These are phyloP conservation scores for Straminergon stramineum DNA, from an alignment of 225 moss, liverwort and hornwort species.

Conservation along the genomic window DNA sequence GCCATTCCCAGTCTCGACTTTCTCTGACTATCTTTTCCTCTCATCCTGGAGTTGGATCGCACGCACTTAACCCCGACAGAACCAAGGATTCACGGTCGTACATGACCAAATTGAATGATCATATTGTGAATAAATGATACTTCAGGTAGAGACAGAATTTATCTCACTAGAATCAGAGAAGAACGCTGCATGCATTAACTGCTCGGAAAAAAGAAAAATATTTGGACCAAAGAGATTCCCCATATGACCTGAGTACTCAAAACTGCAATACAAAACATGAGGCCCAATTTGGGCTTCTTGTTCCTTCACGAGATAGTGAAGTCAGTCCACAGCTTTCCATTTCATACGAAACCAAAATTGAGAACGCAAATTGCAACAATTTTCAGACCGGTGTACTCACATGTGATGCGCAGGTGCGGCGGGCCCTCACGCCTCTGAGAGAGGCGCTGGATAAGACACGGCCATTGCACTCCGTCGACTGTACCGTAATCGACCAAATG, in stretches of 20 bases:
- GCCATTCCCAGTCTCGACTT: neutral
- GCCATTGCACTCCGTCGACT: constrained; percentile 79
- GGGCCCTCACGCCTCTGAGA: constrained; percentile 48
- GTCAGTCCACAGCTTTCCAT: neutral
- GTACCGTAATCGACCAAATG: constrained; percentile 73
- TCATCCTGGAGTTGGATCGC: neutral
- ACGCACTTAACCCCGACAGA: neutral
- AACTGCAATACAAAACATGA: neutral
- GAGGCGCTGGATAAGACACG: constrained; percentile 52
- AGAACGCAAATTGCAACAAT: neutral
- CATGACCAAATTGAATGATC: neutral
- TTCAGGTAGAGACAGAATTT: neutral
- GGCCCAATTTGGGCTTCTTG: neutral
- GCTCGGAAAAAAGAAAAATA: neutral
- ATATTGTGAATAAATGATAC: neutral
- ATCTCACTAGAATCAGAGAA: neutral
- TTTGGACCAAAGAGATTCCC: neutral
- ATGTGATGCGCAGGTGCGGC: constrained; percentile 66
- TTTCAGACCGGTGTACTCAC: constrained; percentile 6
- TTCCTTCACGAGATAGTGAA: neutral
- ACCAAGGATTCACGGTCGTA: neutral
- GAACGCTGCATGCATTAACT: neutral
- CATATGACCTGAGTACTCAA: neutral
- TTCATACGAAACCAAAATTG: neutral
- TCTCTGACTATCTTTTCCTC: neutral